Percentiles rank a stretch among this genome's conserved stretches.
Conservation (phyloP, 352 stramenopile species). For the Thalassiosira livingstoniorum region DNA sequence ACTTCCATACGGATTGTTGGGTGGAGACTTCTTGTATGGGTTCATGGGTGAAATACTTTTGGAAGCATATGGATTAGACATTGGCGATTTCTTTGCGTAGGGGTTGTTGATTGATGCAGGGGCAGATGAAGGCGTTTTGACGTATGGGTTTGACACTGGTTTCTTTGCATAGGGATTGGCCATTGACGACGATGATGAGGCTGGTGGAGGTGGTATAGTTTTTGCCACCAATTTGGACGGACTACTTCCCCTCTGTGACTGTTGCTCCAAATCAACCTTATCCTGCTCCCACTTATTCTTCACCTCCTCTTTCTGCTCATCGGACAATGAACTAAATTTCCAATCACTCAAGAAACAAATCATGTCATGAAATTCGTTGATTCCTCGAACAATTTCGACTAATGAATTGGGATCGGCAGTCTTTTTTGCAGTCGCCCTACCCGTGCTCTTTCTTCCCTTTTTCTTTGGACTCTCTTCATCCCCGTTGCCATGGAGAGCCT, state of each 20-base stretch:
- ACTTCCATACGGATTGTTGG: no score
- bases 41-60: conserved; percentile 64
- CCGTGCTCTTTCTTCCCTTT: conserved; percentile 14
- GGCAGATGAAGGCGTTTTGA: conserved; percentile 34
- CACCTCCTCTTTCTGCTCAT: conserved; percentile 25
- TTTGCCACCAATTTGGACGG: background rate
- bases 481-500: background rate
- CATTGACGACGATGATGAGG: conserved; percentile 33
- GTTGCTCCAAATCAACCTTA: background rate
- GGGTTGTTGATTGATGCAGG: conserved; percentile 35
- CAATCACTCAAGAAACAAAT: conserved; percentile 49
- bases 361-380: conserved; percentile 58
- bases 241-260: background rate
- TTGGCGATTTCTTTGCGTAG: conserved; percentile 33
- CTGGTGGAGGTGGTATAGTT: background rate
- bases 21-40: conserved; percentile 55
- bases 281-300: conserved; percentile 15
- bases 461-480: conserved; percentile 19
- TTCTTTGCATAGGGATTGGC: conserved; percentile 44
- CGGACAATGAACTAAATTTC: conserved; percentile 38
- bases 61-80: conserved; percentile 77
- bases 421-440: conserved; percentile 25
- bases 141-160: conserved; percentile 61
- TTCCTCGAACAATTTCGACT: conserved; percentile 46
- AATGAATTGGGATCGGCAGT: conserved; percentile 43